Evolutionary conservation across 2,329 filamentous ascomycete genomes (phyloP).

Genomic region (Sclerotiophoma versabilis): DNA sequence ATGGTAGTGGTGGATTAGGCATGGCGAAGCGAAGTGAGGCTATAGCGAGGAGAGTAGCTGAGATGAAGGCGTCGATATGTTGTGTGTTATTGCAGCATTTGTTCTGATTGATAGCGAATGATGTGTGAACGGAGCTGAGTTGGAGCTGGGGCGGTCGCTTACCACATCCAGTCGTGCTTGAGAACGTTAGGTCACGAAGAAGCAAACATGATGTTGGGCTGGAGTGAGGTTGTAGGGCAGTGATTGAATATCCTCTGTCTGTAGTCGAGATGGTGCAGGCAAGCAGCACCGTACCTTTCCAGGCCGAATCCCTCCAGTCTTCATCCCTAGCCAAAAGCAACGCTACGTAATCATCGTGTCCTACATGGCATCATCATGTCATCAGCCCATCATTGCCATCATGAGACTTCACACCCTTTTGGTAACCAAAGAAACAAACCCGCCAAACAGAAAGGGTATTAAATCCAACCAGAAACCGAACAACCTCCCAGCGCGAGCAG

Average conservation of each 20-base stretch:
- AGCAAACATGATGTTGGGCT: constrained; percentile 2
- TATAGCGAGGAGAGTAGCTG: no score
- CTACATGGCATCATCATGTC: constrained; percentile 15
- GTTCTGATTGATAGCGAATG: background rate
- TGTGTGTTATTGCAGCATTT: background rate
- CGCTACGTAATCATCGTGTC: constrained; percentile 16
- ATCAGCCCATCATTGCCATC: constrained; percentile 12
- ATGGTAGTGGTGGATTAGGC: background rate
- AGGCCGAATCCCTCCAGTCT: constrained; percentile 2
- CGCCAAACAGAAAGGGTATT: constrained; percentile 33
- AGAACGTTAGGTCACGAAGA: background rate
- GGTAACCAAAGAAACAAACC: constrained; percentile 10
- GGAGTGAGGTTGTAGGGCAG: background rate
- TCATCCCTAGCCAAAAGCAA: constrained; percentile 1
- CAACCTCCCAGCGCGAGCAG: constrained; percentile 25
- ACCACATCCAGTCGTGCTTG: background rate
- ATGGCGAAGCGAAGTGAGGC: background rate
- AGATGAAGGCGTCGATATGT: background rate
- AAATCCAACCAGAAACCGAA: constrained; percentile 33
- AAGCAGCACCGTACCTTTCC: constrained; percentile 16
- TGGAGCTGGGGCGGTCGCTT: background rate
- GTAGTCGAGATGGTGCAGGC: constrained; percentile 14
- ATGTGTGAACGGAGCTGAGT: background rate
- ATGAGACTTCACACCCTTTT: constrained; percentile 6
- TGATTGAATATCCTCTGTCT: constrained; percentile 9